phyloP scores from a whole-genome alignment of 495 filamentous ascomycete species.

The Penicillium subrubescens region DNA sequence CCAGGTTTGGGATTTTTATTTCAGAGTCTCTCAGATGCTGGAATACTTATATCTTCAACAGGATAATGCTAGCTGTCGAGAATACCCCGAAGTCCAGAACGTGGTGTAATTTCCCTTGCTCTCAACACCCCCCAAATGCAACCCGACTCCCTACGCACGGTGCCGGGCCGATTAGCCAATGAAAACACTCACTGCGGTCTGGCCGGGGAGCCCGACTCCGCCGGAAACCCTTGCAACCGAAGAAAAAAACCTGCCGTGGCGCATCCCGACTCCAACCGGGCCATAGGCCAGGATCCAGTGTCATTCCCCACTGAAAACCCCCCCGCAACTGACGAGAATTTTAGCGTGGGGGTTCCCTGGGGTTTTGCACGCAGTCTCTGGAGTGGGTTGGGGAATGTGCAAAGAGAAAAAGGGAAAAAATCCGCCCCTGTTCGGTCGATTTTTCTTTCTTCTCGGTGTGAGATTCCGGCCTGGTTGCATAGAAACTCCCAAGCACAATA shows the following conservation, averaged over 20 bases:
- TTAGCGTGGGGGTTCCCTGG: slow-evolving; percentile 23
- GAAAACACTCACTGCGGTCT: not conserved
- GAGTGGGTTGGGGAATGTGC: slow-evolving; percentile 8
- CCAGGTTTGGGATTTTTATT: not conserved
- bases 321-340: slow-evolving; percentile 21
- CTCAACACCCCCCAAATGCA: not conserved
- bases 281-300: not conserved
- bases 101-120: not conserved
- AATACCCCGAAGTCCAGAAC: not conserved
- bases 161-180: not conserved
- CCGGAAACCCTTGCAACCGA: slow-evolving; percentile 2
- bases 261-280: not conserved
- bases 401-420: slow-evolving; percentile 4
- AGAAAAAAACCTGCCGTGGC: not conserved
- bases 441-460: slow-evolving; percentile 8
- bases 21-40: not conserved
- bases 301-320: slow-evolving; percentile 16
- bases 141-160: slow-evolving; percentile 1
- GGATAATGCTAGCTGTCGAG: not conserved
- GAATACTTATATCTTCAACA: not conserved
- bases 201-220: not conserved
- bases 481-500: not conserved
- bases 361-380: slow-evolving; percentile 6
- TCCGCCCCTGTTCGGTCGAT: not conserved
- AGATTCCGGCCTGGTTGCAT: slow-evolving; percentile 10